A percentile compares a stretch with the other conserved stretches of the same genome.
Conservation (phyloP, 495 filamentous ascomycete genomes). For the Lophiostoma macrostomum region DNA sequence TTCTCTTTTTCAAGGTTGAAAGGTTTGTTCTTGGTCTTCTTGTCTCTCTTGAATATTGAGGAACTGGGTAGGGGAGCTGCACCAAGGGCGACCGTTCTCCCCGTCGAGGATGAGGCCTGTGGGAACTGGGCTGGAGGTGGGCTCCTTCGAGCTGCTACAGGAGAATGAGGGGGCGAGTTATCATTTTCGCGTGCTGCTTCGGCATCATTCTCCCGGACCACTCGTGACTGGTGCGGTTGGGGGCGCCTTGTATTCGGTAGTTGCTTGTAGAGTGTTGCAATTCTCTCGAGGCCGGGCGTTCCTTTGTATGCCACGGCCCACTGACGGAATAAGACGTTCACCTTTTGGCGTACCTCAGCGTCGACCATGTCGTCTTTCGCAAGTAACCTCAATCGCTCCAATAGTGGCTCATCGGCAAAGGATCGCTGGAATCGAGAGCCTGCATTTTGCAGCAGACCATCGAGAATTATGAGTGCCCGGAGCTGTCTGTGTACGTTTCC, state of each 20-base stretch:
- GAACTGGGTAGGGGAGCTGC: slow-evolving; percentile 29
- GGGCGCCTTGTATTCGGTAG: slow-evolving; percentile 65
- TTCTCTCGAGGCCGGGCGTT: slow-evolving; percentile 73
- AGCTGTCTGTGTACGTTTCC: slow-evolving; percentile 89
- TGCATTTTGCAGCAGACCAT: slow-evolving; percentile 92
- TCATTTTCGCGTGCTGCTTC: slow-evolving; percentile 58
- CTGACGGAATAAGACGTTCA: slow-evolving; percentile 76
- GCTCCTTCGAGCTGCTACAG: slow-evolving; percentile 9
- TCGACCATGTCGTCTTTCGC: slow-evolving; percentile 84
- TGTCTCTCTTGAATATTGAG: slow-evolving; percentile 45
- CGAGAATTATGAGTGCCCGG: slow-evolving; percentile 83
- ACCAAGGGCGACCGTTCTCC: slow-evolving; percentile 25
- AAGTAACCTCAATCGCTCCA: slow-evolving; percentile 87
- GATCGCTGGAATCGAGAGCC: slow-evolving; percentile 80
- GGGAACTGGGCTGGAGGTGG: slow-evolving; percentile 9
- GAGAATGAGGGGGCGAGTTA: slow-evolving; percentile 13
- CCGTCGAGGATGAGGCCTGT: slow-evolving; percentile 27
- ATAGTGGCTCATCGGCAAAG: slow-evolving; percentile 88
- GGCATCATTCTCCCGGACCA: slow-evolving; percentile 68
- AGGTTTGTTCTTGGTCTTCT: slow-evolving; percentile 51
- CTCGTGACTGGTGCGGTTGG: slow-evolving; percentile 69
- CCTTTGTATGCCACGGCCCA: slow-evolving; percentile 85
- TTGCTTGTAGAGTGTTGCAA: slow-evolving; percentile 78
- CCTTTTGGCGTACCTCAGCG: slow-evolving; percentile 78
- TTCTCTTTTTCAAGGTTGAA: slow-evolving; percentile 90